Conservation (phyloP, 768 basidiomycete species). For the Boletellus emodensis region DNA sequence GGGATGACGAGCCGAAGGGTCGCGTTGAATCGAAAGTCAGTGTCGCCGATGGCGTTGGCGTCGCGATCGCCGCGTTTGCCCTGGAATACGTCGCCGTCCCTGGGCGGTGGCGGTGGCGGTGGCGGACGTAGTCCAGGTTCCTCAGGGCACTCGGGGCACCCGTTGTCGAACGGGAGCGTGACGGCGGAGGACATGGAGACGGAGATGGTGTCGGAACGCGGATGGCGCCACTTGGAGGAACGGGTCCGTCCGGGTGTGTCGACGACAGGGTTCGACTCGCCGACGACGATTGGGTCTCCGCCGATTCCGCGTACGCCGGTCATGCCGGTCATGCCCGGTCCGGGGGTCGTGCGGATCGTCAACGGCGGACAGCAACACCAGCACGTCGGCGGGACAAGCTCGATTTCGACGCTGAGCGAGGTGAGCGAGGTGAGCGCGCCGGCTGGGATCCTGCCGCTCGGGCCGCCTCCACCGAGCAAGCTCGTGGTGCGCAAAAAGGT, state of each 20-base stretch:
- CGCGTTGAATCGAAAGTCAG: constrained; percentile 59
- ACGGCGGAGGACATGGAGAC: constrained; percentile 24
- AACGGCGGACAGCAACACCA: constrained; percentile 20
- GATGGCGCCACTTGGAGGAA: constrained; percentile 31
- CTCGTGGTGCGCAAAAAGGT: constrained; percentile 39
- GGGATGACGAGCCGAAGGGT: constrained; percentile 47
- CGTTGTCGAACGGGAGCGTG: constrained; percentile 15
- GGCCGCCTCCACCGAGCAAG: constrained; percentile 25
- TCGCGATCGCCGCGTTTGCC: constrained; percentile 37
- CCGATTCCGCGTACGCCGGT: constrained; percentile 39
- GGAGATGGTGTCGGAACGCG: constrained; percentile 20
- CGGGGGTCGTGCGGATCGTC: constrained; percentile 23
- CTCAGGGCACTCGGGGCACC: not conserved
- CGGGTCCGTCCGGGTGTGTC: not conserved
- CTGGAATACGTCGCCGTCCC: constrained; percentile 35
- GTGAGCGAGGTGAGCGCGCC: constrained; percentile 10
- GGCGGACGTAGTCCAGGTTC: constrained; percentile 19
- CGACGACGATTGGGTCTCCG: constrained; percentile 36
- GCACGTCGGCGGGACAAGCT: constrained; percentile 23
- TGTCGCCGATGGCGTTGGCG: constrained; percentile 68
- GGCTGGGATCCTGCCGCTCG: constrained; percentile 11
- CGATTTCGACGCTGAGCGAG: constrained; percentile 30
- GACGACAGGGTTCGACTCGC: constrained; percentile 33
- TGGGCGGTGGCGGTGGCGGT: constrained; percentile 28
- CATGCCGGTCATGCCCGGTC: constrained; percentile 14